A percentile compares a stretch with the other conserved stretches of the same genome.
Conservation (phyloP, 139 green algal species). For the Chlorella sp. region DNA sequence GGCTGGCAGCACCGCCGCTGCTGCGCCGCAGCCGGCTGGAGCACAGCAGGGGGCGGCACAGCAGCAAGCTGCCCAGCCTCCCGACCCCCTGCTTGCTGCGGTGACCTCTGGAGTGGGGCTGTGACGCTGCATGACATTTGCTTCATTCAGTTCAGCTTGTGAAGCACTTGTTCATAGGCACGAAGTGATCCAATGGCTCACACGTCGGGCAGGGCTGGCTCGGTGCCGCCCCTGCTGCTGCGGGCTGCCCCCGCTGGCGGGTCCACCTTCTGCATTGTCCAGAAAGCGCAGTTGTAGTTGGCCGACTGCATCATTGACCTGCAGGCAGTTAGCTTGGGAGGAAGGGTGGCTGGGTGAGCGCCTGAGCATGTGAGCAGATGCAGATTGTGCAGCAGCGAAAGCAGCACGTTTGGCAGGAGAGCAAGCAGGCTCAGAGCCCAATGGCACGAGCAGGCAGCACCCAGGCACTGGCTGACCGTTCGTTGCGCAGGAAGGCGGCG, state of each 20-base stretch:
- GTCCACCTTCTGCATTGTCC: slow-evolving; percentile 46
- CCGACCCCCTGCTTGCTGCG: slow-evolving; percentile 18
- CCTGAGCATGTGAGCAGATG: not conserved
- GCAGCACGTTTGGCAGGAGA: not conserved
- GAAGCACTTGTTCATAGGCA: too few relatives aligned
- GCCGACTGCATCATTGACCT: slow-evolving; percentile 42
- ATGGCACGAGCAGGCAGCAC: not conserved
- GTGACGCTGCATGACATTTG: not conserved
- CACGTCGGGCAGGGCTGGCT: not conserved
- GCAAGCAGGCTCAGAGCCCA: not conserved
- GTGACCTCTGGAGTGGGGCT: slow-evolving; percentile 13
- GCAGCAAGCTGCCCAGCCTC: not conserved
- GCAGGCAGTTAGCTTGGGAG: not conserved
- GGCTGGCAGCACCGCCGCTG: not conserved
- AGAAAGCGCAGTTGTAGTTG: slow-evolving; percentile 52
- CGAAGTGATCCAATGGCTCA: not conserved
- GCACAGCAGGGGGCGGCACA: not conserved
- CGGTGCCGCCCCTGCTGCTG: not conserved
- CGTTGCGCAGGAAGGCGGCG: slow-evolving; percentile 37
- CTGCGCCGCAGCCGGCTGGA: not conserved
- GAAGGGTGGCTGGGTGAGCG: not conserved
- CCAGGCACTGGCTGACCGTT: slow-evolving; percentile 17
- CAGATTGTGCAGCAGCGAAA: not conserved
- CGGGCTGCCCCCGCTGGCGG: not conserved
- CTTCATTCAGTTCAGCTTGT: too few relatives aligned